A percentile compares a stretch with the other conserved stretches of the same genome.
These are phyloP conservation scores for Climacium dendroides DNA, from an alignment of 225 moss, liverwort and hornwort genomes.

Conservation along the genomic window DNA sequence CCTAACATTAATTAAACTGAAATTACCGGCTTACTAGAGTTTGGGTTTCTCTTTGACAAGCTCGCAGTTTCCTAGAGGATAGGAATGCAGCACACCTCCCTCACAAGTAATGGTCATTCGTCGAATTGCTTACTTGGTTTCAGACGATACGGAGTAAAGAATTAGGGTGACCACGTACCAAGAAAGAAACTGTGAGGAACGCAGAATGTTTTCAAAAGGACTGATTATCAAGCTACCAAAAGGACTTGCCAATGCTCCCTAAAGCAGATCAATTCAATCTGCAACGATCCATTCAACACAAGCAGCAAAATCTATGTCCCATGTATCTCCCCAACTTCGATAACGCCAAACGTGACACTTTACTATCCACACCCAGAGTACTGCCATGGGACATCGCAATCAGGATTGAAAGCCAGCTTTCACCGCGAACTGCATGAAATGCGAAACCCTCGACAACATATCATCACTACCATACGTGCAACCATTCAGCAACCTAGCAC, in stretches of 20 bases:
- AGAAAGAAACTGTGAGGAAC: background rate
- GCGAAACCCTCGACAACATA: background rate
- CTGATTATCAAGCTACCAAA: too few species aligned
- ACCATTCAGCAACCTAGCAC: background rate
- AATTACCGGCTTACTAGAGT: too few species aligned
- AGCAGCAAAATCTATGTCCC: background rate
- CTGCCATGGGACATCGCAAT: background rate
- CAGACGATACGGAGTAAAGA: background rate
- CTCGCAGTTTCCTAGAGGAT: background rate
- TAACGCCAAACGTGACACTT: too few species aligned
- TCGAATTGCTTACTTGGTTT: background rate
- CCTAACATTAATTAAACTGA: too few species aligned
- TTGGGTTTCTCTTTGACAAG: too few species aligned
- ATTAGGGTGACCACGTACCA: too few species aligned
- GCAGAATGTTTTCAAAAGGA: background rate
- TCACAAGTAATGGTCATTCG: background rate
- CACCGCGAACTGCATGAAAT: background rate
- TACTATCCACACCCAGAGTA: background rate
- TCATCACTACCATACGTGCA: background rate
- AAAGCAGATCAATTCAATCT: too few species aligned
- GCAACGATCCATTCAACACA: background rate
- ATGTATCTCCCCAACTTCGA: background rate
- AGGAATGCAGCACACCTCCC: background rate
- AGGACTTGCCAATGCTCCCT: background rate
- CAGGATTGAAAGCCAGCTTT: background rate